These are phyloP conservation scores for Suillus sp. DNA, from an alignment of 768 basidiomycete species.

Conservation along the genomic window DNA sequence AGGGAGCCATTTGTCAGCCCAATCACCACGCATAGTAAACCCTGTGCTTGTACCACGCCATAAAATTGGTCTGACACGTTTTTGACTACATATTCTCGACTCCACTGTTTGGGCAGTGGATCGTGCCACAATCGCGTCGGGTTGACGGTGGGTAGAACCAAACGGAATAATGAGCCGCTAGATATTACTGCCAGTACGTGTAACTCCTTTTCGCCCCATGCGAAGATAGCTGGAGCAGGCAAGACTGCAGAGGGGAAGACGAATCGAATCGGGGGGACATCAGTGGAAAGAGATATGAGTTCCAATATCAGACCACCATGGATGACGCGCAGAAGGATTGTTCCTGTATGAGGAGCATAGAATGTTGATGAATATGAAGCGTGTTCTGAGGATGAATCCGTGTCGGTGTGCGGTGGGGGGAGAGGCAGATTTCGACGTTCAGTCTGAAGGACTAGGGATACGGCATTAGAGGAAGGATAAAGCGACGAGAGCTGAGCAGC, in stretches of 20 bases:
- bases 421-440: conserved; percentile 55
- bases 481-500: conserved; percentile 68
- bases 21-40: conserved; percentile 65
- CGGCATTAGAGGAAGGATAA: conserved; percentile 51
- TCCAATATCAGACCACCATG: conserved; percentile 76
- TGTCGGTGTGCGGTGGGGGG: conserved; percentile 41
- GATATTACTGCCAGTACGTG: conserved; percentile 72
- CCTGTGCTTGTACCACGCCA: conserved; percentile 65
- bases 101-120: conserved; percentile 55
- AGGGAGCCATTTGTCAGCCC: conserved; percentile 62
- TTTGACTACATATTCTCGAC: conserved; percentile 68
- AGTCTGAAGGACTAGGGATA: conserved; percentile 59
- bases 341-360: conserved; percentile 57
- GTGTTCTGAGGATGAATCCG: conserved; percentile 64
- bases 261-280: conserved; percentile 70
- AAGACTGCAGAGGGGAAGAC: conserved; percentile 73
- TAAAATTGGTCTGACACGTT: conserved; percentile 44
- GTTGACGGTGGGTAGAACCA: conserved; percentile 62
- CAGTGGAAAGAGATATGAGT: conserved; percentile 69
- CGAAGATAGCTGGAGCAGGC: conserved; percentile 64
- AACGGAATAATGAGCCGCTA: conserved; percentile 70
- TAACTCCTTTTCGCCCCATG: conserved; percentile 48
- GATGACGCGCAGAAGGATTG: conserved; percentile 72
- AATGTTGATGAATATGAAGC: conserved; percentile 64
- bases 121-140: conserved; percentile 60